Conservation (phyloP, 2,329 filamentous ascomycete species). For the Sphaceloma murrayae region DNA sequence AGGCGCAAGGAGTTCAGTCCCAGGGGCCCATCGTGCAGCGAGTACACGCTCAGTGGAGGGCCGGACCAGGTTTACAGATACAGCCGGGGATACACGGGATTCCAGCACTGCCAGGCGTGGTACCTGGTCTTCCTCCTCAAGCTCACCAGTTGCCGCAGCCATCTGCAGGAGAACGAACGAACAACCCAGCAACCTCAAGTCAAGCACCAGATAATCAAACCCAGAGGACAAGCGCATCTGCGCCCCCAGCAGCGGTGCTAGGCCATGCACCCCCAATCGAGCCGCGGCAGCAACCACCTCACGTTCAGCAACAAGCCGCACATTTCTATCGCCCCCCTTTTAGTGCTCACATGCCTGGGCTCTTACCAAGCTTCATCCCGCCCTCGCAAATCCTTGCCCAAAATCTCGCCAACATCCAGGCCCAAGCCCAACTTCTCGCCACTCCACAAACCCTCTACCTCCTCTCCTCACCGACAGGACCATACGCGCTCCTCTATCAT, state of each 20-base stretch:
- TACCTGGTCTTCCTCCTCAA: background rate
- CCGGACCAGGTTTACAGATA: background rate
- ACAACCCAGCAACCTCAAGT: too few species aligned
- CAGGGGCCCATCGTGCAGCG: background rate
- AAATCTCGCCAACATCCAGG: slow-evolving; percentile 15
- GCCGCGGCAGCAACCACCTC: too few species aligned
- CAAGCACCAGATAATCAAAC: too few species aligned
- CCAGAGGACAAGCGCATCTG: too few species aligned
- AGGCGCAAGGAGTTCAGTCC: background rate
- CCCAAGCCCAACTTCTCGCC: slow-evolving; percentile 21
- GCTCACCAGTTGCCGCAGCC: too few species aligned
- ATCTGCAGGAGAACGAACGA: too few species aligned
- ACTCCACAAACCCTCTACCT: slow-evolving; percentile 29
- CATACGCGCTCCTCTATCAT: slow-evolving; percentile 37
- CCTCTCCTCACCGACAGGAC: slow-evolving; percentile 37
- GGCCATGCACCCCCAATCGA: too few species aligned
- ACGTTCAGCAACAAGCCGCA: too few species aligned
- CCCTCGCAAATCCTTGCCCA: background rate
- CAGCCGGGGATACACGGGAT: background rate
- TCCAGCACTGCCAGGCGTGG: background rate
- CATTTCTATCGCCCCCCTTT: too few species aligned
- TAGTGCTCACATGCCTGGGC: background rate
- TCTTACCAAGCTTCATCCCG: background rate
- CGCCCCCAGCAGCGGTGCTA: too few species aligned
- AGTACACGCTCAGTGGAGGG: background rate